Evolutionary conservation across 495 filamentous ascomycete genomes (phyloP), one percentile per base, ranked within the genome.

Genomic region (Penicillium waksmanii): DNA sequence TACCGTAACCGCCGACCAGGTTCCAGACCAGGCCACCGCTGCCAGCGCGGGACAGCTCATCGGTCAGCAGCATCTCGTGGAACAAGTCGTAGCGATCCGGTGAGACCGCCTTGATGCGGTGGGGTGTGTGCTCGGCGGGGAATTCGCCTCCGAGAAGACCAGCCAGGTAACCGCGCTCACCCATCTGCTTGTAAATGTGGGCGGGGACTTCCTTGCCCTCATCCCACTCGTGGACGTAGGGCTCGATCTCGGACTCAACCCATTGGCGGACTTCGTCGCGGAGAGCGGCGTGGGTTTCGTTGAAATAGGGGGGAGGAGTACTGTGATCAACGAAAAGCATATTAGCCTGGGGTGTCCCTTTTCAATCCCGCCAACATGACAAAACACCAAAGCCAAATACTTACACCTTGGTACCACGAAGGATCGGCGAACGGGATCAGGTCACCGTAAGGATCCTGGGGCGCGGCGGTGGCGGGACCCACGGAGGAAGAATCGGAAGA

Each of bases 21-120:
- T 96, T 97, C 95, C 95, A 98, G n/a, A 98, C 93, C 51, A 98
- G 88, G 55, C 95, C 95, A 69, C 95, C 95, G 55, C 90, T 94
- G 25, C 87, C 95, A 51, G 85, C 80, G 48, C 95, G 91, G 42
- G 89, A 95, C 12, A 98, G 76, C 80, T 98, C 95, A 68, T 98
- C 95, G 3, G 93, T 97, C 47, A 98, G 66, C 27, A 97, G 77
- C 82, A 97, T 85, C 78, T 98, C 95, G 77, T 98, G 95, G 85
- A 97, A 98, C 19, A 96, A 82, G 76, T 98, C 95, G 95, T 95
- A 98, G 71, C 94, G 86, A 73, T 98, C 93, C 12, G 87, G 80
- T 2, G 89, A 73, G 17, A 98, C 95, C 42, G 85, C 86, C 74
- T 89, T 83, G 50, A 96, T 84, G 0, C 81, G 74, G 69, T 89